Base-by-base conservation (phyloP, 2,329 filamentous ascomycete species). In the Monosporascus cannonballus region DNA sequence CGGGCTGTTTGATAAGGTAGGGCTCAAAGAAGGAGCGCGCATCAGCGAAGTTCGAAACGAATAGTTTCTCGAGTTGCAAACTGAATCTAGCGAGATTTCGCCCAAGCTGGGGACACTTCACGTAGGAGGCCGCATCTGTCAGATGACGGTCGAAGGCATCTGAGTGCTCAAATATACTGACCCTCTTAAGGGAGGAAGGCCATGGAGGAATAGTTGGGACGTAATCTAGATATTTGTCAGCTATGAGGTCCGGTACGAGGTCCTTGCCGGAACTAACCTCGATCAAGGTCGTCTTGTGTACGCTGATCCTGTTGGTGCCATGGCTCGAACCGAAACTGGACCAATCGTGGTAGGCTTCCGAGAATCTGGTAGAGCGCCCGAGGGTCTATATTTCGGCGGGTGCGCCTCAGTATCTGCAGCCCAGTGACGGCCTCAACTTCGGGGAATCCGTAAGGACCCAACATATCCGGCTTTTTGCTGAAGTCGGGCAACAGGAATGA, bases 21-120 rank as follows among this genome's bases (percentile, higher is more conserved):
- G 53, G 58, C 41, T 63, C 59, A 51, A 65, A 59, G 22, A 65
- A 60, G 49, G 58, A 52, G n/a, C 51, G 50, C 5, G 52, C 52
- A 27, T 59, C 57, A 5, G 51, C 51, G 22, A 59, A 53, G 30
- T 57, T 56, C 3, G 57, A 58, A 24, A 59, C 54, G 25, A 54
- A 50, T 44, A 59, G 53, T 46, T 58, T 56, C 47, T 59, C 57
- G 30, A 56, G 39, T 8, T 58, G 53, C 15, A 58, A 20, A 41
- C 57, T 59, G 27, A 50, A 48, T 15, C 47, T 49, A 17, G 50
- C 54, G 25, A 59, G 30, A 18, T 55, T 59, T 22, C 54, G 45
- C 22, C 53, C 57, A 20, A 59, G 47, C 15, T 54, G 55, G 22
- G 51, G 53, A 30, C 57, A 59, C 15, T 46, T 46, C 22, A 18